Evolutionary conservation across 306 rosid genomes (phyloP), one percentile per base, ranked within the genome.

Genomic region (Leucaena leucocephala): DNA sequence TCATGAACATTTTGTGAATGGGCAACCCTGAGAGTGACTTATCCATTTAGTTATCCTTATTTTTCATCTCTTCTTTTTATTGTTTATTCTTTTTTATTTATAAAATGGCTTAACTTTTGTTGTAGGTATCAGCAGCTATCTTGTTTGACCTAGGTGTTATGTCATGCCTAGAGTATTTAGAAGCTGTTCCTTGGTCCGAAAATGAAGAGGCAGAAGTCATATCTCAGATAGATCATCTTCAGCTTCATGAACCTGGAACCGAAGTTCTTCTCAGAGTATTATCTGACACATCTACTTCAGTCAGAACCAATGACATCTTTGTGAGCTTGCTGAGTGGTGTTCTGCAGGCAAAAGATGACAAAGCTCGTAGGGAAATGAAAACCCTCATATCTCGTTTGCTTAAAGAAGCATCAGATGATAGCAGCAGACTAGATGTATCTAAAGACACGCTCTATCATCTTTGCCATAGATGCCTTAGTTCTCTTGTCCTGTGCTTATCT

Each of bases 341-440:
- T 86, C 87, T 91, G 54, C 97, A 87, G 78, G 97, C 98, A 8
- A 93, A 93, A 78, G 98, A 93, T 16, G 95, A 87, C 66, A 93
- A 91, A 84, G 91, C 98, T 79, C 93, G 98, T 5, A 75, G 92
- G 80, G 97, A 93, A 86, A 91, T 93, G 88, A 93, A 90, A 82
- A 61, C 87, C 35, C 67, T 93, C 58, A 74, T 93, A 54, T 93
- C 92, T 63, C 89, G 87, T 64, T 88, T 93, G 86, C 86, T 93
- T 63, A 86, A 87, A 82, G 98, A 90, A 75, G 45, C 85, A 50
- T 64, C 86, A 48, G 58, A 52, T 80, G 87, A 74, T 66, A 44
- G 78, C 80, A 74, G 82, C 76, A 85, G 76, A 85, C 80, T 87
- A 55, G 97, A 93, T 77, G 84, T 93, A 59, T 90, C 93, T 43